Base-by-base conservation (phyloP, 2,329 filamentous ascomycete species). In the Aspergillus hortae region DNA sequence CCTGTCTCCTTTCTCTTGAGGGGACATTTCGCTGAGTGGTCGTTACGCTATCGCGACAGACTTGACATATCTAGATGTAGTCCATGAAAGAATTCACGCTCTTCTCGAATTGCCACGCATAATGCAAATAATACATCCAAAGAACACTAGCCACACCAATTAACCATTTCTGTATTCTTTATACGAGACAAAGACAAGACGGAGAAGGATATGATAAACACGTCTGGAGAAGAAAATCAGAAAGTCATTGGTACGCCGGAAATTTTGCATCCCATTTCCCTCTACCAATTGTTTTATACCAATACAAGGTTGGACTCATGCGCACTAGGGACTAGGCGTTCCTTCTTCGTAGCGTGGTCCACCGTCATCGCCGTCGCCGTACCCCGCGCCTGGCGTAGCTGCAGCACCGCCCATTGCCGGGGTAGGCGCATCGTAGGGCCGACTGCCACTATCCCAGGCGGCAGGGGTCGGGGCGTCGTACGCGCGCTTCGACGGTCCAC, bases 401-500 rank as follows among this genome's bases (percentile, higher is more conserved):
- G 69, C 67, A 43, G 59, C 49, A 2, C 67, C 68, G 42, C 68
- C 68, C 61, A 70, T 65, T 3, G 73, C 74, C 10, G 78, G 78
- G 2, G 78, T 80, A 6, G 79, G 79, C 3, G 79, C 79, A 60
- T 79, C 71, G 53, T 71, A 64, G 30, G 62, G 58, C 38, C 68
- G 53, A 65, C 71, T 70, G 10, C 58, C 56, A 11, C 48, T 38
- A 41, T 57, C 59, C 25, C 55, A 61, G n/a, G 58, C 63, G 5
- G 72, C 71, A 19, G 73, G 74, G 1, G 72, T 76, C 1, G 73
- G 73, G 11, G 74, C 74, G 36, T 69, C 68, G 41, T 59, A 59
- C 14, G 40, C 35, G 45, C 61, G 59, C 58, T 61, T 68, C 5
- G 62, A 60, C 12, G 58, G 54, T n/a, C 62, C 62, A 41, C 71